phyloP scores from a whole-genome alignment of 192 early-diverging fungal genomes.

The Coemansia sp. region DNA sequence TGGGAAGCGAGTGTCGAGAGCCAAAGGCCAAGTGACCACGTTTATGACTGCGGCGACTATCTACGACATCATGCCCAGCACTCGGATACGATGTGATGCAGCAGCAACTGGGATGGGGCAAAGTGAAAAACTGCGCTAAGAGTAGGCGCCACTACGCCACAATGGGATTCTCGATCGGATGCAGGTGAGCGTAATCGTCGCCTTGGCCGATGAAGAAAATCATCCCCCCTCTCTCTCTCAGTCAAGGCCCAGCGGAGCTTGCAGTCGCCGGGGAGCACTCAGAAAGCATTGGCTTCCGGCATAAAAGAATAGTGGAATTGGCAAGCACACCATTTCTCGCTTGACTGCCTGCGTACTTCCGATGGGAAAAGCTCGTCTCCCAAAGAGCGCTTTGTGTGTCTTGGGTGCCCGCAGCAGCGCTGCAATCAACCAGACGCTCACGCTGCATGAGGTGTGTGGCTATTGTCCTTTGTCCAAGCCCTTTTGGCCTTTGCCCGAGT shows the following conservation, averaged over 20 bases:
- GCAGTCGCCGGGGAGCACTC: neutral
- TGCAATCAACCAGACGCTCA: conserved; percentile 1
- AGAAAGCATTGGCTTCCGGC: neutral
- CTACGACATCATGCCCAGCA: neutral
- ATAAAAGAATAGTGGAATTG: neutral
- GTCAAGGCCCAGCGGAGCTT: neutral
- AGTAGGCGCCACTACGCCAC: conserved; percentile 17
- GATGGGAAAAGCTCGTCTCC: neutral
- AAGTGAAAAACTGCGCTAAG: neutral
- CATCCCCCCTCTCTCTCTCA: conserved; percentile 1
- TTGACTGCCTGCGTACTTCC: neutral
- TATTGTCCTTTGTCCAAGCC: conserved; percentile 17
- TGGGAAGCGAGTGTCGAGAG: neutral
- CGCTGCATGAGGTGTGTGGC: neutral
- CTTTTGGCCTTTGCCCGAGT: conserved; percentile 10
- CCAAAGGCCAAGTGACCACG: neutral
- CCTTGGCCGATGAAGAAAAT: neutral
- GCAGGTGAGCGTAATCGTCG: conserved; percentile 14
- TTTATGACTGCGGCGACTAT: neutral
- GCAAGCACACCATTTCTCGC: neutral
- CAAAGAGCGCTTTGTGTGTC: conserved; percentile 6
- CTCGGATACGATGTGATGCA: neutral
- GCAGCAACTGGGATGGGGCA: neutral
- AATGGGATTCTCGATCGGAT: conserved; percentile 45
- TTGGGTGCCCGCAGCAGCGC: conserved; percentile 4